Evolutionary conservation across 2,329 filamentous ascomycete species (phyloP).

Genomic region (Penicillium fuscoglaucum): DNA sequence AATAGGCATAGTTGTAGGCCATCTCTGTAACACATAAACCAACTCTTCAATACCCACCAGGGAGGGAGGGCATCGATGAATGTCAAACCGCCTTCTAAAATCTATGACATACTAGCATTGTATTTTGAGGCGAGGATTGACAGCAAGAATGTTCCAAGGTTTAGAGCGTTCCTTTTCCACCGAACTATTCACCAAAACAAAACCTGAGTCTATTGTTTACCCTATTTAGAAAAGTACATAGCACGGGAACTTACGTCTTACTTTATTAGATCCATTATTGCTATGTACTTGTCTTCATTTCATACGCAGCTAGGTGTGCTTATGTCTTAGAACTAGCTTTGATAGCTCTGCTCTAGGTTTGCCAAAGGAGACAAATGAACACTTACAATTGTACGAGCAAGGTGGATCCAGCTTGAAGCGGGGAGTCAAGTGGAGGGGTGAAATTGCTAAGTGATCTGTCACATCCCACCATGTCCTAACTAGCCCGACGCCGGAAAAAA

Average conservation of each 20-base stretch:
- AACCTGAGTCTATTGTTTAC: neutral
- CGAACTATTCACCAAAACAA: neutral
- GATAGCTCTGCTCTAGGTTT: neutral
- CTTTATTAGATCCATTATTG: neutral
- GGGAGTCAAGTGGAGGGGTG: neutral
- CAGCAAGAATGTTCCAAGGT: neutral
- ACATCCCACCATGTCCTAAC: neutral
- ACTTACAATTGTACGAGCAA: neutral
- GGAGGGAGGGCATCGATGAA: neutral
- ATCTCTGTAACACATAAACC: neutral
- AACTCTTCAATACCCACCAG: too few species aligned
- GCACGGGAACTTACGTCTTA: too few species aligned
- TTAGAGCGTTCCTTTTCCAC: neutral
- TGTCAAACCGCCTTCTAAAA: neutral
- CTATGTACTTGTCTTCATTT: neutral
- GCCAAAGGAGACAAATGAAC: neutral
- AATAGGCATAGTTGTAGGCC: neutral
- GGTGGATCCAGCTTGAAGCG: neutral
- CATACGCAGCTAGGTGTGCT: neutral
- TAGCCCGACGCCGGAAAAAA: neutral
- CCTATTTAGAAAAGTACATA: neutral
- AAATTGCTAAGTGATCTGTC: constrained; percentile 1
- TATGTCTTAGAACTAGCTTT: neutral
- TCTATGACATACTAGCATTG: neutral
- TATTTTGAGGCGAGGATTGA: neutral